Percentiles rank a stretch among this genome's conserved stretches.
phyloP scores from a whole-genome alignment of 2,329 filamentous ascomycete genomes.

The Aspergillus flavus region DNA sequence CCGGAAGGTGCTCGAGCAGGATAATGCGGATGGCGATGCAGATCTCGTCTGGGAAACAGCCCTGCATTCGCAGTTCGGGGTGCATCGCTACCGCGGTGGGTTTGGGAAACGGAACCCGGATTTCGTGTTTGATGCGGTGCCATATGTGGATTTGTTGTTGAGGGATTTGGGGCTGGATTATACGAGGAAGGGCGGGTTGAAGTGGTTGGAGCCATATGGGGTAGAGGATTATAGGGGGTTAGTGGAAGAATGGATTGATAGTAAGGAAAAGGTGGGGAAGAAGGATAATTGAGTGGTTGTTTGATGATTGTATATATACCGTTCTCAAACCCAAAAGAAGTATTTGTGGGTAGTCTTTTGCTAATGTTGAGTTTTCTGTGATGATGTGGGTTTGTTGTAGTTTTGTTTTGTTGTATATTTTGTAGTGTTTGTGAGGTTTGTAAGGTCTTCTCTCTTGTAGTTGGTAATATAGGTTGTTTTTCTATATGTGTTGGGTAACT shows the following conservation, averaged over 20 bases:
- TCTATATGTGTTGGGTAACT: too few relatives aligned
- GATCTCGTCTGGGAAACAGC: constrained; percentile 58
- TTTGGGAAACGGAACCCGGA: constrained; percentile 60
- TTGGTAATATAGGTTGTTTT: too few relatives aligned
- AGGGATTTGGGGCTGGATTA: constrained; percentile 64
- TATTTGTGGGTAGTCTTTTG: background rate
- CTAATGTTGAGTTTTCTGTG: too few relatives aligned
- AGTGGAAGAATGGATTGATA: constrained; percentile 42
- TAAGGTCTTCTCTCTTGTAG: too few relatives aligned
- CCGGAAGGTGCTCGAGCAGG: background rate
- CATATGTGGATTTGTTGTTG: constrained; percentile 71
- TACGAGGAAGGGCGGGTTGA: constrained; percentile 34
- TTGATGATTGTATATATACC: background rate
- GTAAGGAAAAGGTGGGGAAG: background rate
- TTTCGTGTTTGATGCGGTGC: constrained; percentile 75
- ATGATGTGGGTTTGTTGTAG: too few relatives aligned
- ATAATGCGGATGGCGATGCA: constrained; percentile 11
- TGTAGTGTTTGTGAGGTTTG: too few relatives aligned
- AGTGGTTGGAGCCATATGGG: constrained; percentile 42
- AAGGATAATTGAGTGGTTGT: constrained; percentile 1
- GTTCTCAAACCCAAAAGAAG: too few relatives aligned
- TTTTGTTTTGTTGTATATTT: too few relatives aligned
- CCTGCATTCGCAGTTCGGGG: constrained; percentile 68
- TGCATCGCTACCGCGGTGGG: constrained; percentile 65
- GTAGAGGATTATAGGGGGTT: constrained; percentile 45